These are phyloP conservation scores for Penicillium robsamsonii DNA, from an alignment of 495 filamentous ascomycete species.

Conservation along the genomic window DNA sequence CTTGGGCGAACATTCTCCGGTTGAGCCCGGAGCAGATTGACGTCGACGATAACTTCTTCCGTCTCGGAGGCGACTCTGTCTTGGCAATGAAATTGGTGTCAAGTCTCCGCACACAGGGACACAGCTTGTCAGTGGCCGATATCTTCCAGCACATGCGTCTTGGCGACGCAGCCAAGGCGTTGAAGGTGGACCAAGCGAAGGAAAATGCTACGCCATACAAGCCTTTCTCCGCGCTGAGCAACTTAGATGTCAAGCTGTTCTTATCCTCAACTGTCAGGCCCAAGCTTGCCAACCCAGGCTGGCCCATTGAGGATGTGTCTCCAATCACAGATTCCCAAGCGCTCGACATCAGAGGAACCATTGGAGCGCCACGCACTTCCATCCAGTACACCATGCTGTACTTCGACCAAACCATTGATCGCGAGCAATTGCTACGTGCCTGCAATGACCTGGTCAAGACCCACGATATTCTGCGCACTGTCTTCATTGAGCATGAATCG, in stretches of 20 bases:
- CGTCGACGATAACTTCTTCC: conserved; percentile 47
- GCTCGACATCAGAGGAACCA: conserved; percentile 51
- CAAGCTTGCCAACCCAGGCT: conserved; percentile 30
- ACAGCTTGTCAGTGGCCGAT: conserved; percentile 38
- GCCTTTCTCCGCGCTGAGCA: conserved; percentile 38
- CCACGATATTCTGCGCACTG: conserved; percentile 65
- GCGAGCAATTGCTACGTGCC: conserved; percentile 26
- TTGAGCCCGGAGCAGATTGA: conserved; percentile 37
- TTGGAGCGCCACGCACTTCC: conserved; percentile 43
- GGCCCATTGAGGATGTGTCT: conserved; percentile 34
- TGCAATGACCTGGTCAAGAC: conserved; percentile 45
- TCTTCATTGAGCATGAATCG: conserved; percentile 54
- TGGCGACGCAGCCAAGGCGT: conserved; percentile 33
- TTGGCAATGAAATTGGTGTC: conserved; percentile 48
- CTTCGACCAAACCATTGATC: conserved; percentile 32
- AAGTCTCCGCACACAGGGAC: conserved; percentile 31
- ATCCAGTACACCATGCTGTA: conserved; percentile 47
- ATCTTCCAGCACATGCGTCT: conserved; percentile 51
- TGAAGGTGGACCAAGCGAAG: conserved; percentile 28
- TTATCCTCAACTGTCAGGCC: conserved; percentile 26
- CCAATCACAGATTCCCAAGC: conserved; percentile 42
- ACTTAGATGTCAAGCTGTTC: conserved; percentile 29
- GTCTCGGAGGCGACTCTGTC: conserved; percentile 47
- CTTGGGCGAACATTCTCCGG: conserved; percentile 48
- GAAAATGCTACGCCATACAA: conserved; percentile 24